phyloP scores from a whole-genome alignment of 768 basidiomycete genomes.

The Terana coerulea region DNA sequence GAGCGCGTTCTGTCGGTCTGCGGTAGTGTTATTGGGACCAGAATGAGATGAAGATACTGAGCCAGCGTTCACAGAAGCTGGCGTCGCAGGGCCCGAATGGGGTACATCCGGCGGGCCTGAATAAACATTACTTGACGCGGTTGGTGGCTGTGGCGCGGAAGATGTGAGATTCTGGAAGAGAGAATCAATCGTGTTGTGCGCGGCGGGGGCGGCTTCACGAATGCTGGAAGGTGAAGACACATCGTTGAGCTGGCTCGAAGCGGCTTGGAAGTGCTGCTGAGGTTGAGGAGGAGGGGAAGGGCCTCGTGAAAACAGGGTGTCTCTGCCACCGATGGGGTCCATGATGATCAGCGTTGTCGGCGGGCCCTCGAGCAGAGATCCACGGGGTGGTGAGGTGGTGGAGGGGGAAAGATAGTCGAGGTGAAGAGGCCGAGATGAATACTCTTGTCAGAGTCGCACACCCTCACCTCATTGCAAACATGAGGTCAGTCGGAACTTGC shows the following conservation, averaged over 20 bases:
- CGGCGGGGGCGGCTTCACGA: conserved; percentile 37
- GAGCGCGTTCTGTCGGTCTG: conserved; percentile 73
- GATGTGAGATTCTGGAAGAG: conserved; percentile 56
- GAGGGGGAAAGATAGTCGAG: conserved; percentile 17
- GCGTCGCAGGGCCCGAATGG: conserved; percentile 42
- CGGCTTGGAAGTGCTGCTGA: conserved; percentile 22
- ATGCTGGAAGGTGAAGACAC: conserved; percentile 28
- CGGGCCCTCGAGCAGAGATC: conserved; percentile 10
- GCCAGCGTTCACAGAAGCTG: conserved; percentile 36
- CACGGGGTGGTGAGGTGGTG: conserved; percentile 17
- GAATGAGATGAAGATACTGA: conserved; percentile 38
- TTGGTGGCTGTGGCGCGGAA: conserved; percentile 34
- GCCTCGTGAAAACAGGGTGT: conserved; percentile 29
- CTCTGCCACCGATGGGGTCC: conserved; percentile 26
- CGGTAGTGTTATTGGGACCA: conserved; percentile 33
- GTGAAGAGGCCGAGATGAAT: conserved; percentile 13
- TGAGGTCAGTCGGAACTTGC: conserved; percentile 15
- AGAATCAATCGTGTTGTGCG: conserved; percentile 62
- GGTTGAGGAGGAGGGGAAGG: conserved; percentile 25
- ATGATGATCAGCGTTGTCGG: conserved; percentile 20
- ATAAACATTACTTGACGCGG: conserved; percentile 23
- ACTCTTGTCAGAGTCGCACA: conserved; percentile 13
- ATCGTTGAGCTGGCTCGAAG: conserved; percentile 22
- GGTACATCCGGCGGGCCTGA: conserved; percentile 24
- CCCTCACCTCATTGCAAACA: conserved; percentile 18